These are phyloP conservation scores for maize (Zea mays) DNA, from an alignment of 176 grass and related monocot genomes.

Conservation along the genomic window Zm-B73-REFERENCE-NAM-5.0 NC_050099.1:53180501-53181000, in stretches of 20 bases:
- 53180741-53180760: constrained; percentile 50
- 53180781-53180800: constrained; percentile 55
- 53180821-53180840: constrained; percentile 23
- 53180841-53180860: not conserved
- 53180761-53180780: not conserved
- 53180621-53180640: too few species aligned
- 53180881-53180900: constrained; percentile 71
- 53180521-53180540: constrained; percentile 56
- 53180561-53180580: not conserved
- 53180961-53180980: too few species aligned
- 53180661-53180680: too few species aligned
- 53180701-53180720: constrained; percentile 71
- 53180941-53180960: not conserved
- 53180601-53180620: not conserved
- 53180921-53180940: too few species aligned
- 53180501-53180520: constrained; percentile 45
- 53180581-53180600: too few species aligned
- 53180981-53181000: too few species aligned
- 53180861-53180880: not conserved
- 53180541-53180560: constrained; percentile 32
- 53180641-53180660: too few species aligned
- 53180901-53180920: constrained; percentile 62
- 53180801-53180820: constrained; percentile 39
- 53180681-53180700: constrained; percentile 17
- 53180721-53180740: constrained; percentile 70